Conservation (phyloP, 139 green algal species). For the Micractinium conductrix region DNA sequence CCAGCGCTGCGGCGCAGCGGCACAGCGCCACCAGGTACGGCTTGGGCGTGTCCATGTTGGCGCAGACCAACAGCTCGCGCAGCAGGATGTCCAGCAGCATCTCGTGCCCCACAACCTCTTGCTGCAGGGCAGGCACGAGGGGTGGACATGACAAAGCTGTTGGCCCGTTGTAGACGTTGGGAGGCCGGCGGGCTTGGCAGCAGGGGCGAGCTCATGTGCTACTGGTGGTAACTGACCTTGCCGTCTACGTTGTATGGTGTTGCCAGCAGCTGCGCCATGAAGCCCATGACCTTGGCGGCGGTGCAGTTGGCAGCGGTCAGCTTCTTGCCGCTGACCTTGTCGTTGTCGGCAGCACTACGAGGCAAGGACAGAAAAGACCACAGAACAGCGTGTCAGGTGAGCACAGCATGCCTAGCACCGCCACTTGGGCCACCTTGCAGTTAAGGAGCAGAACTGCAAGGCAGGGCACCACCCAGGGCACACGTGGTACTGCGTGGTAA, state of each 20-base stretch:
- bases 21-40: constrained; percentile 48
- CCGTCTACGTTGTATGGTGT: constrained; percentile 25
- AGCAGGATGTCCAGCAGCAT: constrained; percentile 38
- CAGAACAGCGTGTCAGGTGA: no score
- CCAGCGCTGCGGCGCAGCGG: constrained; percentile 32
- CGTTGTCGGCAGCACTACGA: constrained; percentile 30
- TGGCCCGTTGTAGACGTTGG: no score
- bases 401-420: no score
- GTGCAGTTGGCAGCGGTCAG: constrained; percentile 22
- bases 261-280: constrained; percentile 46
- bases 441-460: no score
- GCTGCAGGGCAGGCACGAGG: not conserved
- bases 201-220: no score
- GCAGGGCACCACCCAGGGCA: no score
- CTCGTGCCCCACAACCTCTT: constrained; percentile 38
- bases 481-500: no score
- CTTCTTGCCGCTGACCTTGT: constrained; percentile 28
- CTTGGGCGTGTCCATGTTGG: constrained; percentile 34
- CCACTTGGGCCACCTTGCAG: no score
- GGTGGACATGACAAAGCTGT: no score
- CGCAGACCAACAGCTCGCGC: constrained; percentile 42
- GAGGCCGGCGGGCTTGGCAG: no score
- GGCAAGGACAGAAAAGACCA: no score
- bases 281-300: constrained; percentile 46
- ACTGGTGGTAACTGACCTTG: constrained; percentile 35